These are phyloP conservation scores for Lentinula novae-zelandiae DNA, from an alignment of 1,284 basidiomycete genomes.

Conservation along the genomic window DNA sequence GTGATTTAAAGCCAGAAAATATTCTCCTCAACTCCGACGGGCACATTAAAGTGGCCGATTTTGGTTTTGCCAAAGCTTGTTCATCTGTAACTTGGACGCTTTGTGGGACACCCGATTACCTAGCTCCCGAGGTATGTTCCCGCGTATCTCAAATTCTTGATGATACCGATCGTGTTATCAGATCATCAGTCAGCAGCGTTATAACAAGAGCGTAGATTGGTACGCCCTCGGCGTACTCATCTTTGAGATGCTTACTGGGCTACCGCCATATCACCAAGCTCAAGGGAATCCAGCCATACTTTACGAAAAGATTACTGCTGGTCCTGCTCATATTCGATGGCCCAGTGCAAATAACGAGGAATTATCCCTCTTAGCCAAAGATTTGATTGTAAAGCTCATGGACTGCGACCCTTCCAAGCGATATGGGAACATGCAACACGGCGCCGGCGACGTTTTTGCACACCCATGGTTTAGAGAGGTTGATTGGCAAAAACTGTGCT, in stretches of 20 bases:
- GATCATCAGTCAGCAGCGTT: constrained; percentile 87
- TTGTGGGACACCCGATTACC: constrained; percentile 97
- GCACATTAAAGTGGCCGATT: constrained; percentile 98
- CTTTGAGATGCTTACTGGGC: constrained; percentile 94
- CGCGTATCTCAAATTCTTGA: neutral
- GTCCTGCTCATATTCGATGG: constrained; percentile 77
- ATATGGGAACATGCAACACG: constrained; percentile 89
- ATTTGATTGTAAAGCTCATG: constrained; percentile 88
- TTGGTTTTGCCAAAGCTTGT: constrained; percentile 94
- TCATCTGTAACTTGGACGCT: constrained; percentile 94
- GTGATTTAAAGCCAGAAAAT: constrained; percentile 98
- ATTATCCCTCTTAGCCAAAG: constrained; percentile 51
- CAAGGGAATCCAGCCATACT: constrained; percentile 63
- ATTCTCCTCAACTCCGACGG: constrained; percentile 91
- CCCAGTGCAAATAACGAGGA: constrained; percentile 80
- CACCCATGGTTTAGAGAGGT: constrained; percentile 98
- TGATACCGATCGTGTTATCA: constrained; percentile 23
- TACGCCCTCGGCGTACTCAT: constrained; percentile 96
- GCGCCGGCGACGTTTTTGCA: constrained; percentile 93
- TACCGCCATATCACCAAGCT: constrained; percentile 73
- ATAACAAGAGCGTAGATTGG: constrained; percentile 99
- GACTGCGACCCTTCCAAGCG: constrained; percentile 89
- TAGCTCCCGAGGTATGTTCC: constrained; percentile 76
- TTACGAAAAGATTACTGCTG: constrained; percentile 81
- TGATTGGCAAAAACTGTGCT: constrained; percentile 85